phyloP scores from a whole-genome alignment of 106 monocot species.

The Dendrobium officinale region DNA sequence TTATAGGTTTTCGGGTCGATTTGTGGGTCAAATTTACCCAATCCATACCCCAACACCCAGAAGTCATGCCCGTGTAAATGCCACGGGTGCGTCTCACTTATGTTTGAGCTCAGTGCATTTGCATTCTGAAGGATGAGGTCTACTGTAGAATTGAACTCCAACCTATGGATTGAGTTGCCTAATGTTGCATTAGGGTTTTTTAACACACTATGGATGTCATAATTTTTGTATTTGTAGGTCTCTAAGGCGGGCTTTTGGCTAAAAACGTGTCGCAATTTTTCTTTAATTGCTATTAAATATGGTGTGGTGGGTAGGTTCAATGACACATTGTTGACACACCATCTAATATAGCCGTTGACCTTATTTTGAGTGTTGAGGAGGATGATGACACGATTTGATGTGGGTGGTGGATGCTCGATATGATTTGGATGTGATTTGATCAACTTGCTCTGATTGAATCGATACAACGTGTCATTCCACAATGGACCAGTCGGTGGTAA shows the following conservation, averaged over 20 bases:
- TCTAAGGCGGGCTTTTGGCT: slow-evolving; percentile 43
- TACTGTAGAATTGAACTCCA: slow-evolving; percentile 58
- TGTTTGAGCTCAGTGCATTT: slow-evolving; percentile 55
- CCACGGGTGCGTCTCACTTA: slow-evolving; percentile 98
- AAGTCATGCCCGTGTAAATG: slow-evolving; percentile 98
- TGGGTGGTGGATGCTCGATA: slow-evolving; percentile 32
- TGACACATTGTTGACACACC: slow-evolving; percentile 82
- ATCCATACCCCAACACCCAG: slow-evolving; percentile 87
- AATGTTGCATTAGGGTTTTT: slow-evolving; percentile 17
- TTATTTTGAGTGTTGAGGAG: slow-evolving; percentile 84
- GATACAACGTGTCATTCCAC: slow-evolving; percentile 57
- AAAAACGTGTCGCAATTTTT: slow-evolving; percentile 27
- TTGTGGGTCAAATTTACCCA: slow-evolving; percentile 55
- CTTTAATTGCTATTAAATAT: slow-evolving; percentile 60
- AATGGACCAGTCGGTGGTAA: slow-evolving; percentile 31
- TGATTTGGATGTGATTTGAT: slow-evolving; percentile 35
- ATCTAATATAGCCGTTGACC: slow-evolving; percentile 41
- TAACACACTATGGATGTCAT: slow-evolving; percentile 12
- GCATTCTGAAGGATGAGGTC: slow-evolving; percentile 89
- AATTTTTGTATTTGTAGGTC: slow-evolving; percentile 31
- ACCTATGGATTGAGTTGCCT: slow-evolving; percentile 35
- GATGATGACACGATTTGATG: slow-evolving; percentile 47
- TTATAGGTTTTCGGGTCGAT: slow-evolving; percentile 39
- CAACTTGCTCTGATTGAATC: slow-evolving; percentile 38
- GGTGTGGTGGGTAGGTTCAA: slow-evolving; percentile 60